Percentiles rank a stretch among this genome's conserved stretches.
Conservation (phyloP, 352 stramenopile species). For the Pythium utonaiense region DNA sequence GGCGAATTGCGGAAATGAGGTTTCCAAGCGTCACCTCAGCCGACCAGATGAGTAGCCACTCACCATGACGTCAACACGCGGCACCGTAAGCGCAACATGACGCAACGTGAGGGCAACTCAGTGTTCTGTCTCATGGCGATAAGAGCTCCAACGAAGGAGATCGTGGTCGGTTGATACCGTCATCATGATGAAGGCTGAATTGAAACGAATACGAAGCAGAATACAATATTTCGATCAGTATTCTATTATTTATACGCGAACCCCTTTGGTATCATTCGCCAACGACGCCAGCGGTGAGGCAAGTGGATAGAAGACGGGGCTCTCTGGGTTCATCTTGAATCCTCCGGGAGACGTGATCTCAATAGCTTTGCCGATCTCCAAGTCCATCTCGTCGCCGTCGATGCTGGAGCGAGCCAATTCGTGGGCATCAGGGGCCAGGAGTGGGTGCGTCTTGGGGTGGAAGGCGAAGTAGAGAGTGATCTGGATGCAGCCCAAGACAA, state of each 20-base stretch:
- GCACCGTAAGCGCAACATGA: not conserved
- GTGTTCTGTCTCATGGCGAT: not conserved
- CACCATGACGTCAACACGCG: not conserved
- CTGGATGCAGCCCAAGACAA: constrained; percentile 30
- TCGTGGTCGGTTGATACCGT: not conserved
- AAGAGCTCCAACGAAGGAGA: not conserved
- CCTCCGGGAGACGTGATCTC: not conserved
- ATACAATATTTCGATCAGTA: not conserved
- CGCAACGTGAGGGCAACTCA: not conserved
- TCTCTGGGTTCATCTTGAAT: not conserved
- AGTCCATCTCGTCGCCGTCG: not conserved
- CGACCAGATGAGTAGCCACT: not conserved
- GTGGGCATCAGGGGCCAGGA: constrained; percentile 4
- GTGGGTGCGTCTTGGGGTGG: constrained; percentile 41
- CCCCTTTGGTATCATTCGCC: not conserved
- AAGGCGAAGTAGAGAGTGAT: constrained; percentile 43
- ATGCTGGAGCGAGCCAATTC: not conserved
- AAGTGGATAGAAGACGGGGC: not conserved
- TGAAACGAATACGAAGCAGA: no score
- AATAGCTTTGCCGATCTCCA: not conserved
- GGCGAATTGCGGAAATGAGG: no score
- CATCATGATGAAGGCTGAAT: no score
- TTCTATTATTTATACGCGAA: not conserved
- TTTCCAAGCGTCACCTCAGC: no score
- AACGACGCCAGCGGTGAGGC: not conserved